Base-by-base conservation (phyloP, 2,329 filamentous ascomycete species). In the Phoma sp. region DNA sequence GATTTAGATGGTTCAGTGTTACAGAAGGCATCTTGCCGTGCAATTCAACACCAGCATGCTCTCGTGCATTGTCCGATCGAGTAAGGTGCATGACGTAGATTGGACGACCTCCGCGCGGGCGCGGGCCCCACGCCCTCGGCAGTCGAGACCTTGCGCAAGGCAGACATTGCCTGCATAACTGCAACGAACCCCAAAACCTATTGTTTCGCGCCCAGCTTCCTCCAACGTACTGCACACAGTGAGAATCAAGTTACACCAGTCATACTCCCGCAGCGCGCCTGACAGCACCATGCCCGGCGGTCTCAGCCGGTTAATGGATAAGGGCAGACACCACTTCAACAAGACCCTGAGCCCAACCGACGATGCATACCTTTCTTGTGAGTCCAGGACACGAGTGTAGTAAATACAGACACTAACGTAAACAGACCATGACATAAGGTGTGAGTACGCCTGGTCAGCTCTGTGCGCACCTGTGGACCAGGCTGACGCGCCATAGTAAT, bases 341-440 rank as follows among this genome's bases (percentile, higher is more conserved):
- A 65, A 72, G 24, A 64, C 47, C 31, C 54, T 72, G 41, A 66
- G 65, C 40, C 86, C 87, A 13, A 50, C 35, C 27, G 87, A 90
- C 62, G 87, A 89, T 76, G 84, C 86, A 32, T 90, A 88, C 75
- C 77, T 91, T 58, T 88, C 84, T 71, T 90, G 88, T 89, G 74
- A 84, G 86, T 82, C 9, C 2, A 29, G 19, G 6, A 39, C 41
- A 29, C 7, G 15, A 21, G 25, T 25, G 29, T 3, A 22, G 25
- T 13, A 4, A n/a, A 15, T 29, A 35, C 17, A 38, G 39, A 51
- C 43, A 63, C 70, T 73, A 64, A 72, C 49, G 13, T 36, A 35
- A 22, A 51, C 66, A 88, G 86, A 89, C 73, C 79, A 87, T 67
- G 86, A 89, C 75, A 78, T 88, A 58, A 83, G 85, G 75, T 80